Conservation (phyloP, 2,329 filamentous ascomycete species). For the Colletotrichum sansevieriae region DNA sequence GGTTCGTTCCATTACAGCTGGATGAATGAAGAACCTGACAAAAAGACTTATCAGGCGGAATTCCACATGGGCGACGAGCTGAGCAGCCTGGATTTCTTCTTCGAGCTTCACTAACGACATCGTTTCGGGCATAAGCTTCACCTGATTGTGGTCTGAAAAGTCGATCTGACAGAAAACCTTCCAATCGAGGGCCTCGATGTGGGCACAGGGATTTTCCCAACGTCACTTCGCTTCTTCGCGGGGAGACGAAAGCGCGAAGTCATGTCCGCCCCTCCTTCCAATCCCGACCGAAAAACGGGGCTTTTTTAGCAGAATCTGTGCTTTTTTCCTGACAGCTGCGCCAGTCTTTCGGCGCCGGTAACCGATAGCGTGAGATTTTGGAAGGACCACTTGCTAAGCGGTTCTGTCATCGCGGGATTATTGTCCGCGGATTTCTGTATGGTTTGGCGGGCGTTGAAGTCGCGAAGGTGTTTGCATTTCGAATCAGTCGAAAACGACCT, state of each 20-base stretch:
- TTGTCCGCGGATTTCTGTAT: background rate
- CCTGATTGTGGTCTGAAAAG: no score
- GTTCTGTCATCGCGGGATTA: background rate
- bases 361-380: background rate
- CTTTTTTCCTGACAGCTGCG: conserved; percentile 7
- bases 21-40: background rate
- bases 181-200: no score
- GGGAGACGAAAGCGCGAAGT: conserved; percentile 17
- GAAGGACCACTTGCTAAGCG: background rate
- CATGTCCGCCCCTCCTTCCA: background rate
- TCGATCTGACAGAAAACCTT: no score
- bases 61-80: background rate
- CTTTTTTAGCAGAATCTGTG: background rate
- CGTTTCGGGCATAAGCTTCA: no score
- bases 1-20: no score
- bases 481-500: background rate
- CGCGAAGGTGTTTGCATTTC: background rate
- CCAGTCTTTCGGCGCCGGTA: conserved; percentile 7
- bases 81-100: no score
- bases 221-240: conserved; percentile 15
- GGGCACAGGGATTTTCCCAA: background rate
- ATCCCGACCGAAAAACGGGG: no score
- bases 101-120: no score
- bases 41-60: background rate
- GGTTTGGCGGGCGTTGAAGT: background rate